Evolutionary conservation across 2,329 filamentous ascomycete genomes (phyloP).

Genomic region (Aspergillus novoparasiticus): DNA sequence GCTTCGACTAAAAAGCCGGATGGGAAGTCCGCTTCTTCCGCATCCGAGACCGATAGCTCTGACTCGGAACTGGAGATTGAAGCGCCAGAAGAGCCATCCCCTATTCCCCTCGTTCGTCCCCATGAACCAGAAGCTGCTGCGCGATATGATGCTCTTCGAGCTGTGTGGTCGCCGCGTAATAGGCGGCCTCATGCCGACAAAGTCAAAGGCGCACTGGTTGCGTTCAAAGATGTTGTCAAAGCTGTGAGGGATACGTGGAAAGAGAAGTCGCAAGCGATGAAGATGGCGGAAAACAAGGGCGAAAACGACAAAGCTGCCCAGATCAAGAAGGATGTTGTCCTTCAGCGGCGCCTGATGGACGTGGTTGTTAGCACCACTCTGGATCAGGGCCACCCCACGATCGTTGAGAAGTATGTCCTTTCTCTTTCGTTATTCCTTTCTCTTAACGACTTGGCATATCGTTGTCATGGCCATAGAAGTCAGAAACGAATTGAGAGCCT

Average conservation of each 20-base stretch:
- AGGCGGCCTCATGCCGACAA: constrained; percentile 52
- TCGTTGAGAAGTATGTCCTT: constrained; percentile 53
- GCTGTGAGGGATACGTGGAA: constrained; percentile 65
- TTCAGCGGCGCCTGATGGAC: constrained; percentile 61
- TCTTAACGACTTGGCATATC: constrained; percentile 24
- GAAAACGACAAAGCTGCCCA: constrained; percentile 55
- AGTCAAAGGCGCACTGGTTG: constrained; percentile 57
- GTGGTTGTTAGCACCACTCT: constrained; percentile 49
- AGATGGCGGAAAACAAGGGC: constrained; percentile 61
- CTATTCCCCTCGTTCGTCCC: constrained; percentile 56
- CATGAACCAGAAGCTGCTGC: constrained; percentile 55
- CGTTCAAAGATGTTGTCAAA: constrained; percentile 63
- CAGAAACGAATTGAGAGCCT: constrained; percentile 38
- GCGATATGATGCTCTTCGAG: constrained; percentile 62
- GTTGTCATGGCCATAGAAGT: constrained; percentile 36
- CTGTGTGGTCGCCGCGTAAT: constrained; percentile 61
- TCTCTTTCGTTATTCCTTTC: constrained; percentile 21
- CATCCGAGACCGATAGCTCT: constrained; percentile 54
- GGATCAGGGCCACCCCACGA: constrained; percentile 48
- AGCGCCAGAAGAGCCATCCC: constrained; percentile 56
- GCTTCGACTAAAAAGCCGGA: constrained; percentile 25
- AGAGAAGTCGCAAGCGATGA: constrained; percentile 56
- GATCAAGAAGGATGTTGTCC: constrained; percentile 59
- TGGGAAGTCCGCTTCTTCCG: constrained; percentile 44
- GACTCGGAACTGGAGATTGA: constrained; percentile 55